Base-by-base conservation (phyloP, 1,139 yeast genomes). In the Petasospora rhodanensis region DNA sequence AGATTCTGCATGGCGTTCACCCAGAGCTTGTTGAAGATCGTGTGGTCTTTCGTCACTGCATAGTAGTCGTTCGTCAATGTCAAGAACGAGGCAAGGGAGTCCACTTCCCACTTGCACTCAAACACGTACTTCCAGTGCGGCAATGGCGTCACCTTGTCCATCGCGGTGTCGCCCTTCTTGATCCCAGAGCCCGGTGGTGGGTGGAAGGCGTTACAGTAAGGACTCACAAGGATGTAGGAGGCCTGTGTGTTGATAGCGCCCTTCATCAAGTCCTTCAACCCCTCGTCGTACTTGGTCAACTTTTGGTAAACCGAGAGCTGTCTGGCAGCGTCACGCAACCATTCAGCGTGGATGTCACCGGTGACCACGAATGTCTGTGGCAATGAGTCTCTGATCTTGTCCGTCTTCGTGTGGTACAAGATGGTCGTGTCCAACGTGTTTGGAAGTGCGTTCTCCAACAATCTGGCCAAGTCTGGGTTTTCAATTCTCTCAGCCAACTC, bases 141-240 rank as follows among this genome's bases (percentile, higher is more conserved):
- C 5, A 54, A 49, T 0, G 96, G 96, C 28, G 49, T 59, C 2
- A 86, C 95, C 4, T 59, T 52, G 53, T 86, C 96, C 38, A 65
- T 62, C 2, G 79, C 75, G 6, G 84, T 68, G 4, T 70, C 60
- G 11, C 73, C 77, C 26, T 62, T 59, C 29, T 61, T 63, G 16
- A 82, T 69, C 0, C 69, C 68, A 3, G 85, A 73, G 4, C 65
- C 70, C 1, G 69, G 67, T 0, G 95, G 95, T 3, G 95, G 94
- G 49, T 86, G 94, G 62, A 84, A 86, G 0, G 95, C 95, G 56
- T 86, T 86, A 59, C 96, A 86, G 56, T 83, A 86, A 0, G 95
- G 95, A 7, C 80, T 71, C 22, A 62, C 63, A 21, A 61, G 47
- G 12, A 86, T 64, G 48, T 71, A 83, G 17, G 66, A 60, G 0